Percentiles rank a stretch among this genome's conserved stretches.
phyloP scores from a whole-genome alignment of 176 grass and related monocot species.

The Paspalum vaginatum region DNA sequence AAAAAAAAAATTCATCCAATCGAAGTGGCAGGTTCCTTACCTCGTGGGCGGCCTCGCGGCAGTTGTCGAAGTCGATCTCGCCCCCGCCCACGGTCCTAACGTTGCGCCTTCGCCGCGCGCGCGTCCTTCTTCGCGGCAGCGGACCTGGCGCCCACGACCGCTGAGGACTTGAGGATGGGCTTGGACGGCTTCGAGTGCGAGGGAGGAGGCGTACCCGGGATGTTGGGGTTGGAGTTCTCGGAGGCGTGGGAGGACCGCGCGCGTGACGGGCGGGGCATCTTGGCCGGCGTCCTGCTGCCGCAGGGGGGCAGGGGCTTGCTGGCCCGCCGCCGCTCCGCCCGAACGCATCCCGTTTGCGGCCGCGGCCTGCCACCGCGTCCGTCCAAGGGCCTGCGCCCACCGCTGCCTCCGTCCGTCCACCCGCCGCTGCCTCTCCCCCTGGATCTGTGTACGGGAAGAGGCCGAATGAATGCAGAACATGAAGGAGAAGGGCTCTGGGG shows the following conservation, averaged over 20 bases:
- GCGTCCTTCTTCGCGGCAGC: slow-evolving; percentile 54
- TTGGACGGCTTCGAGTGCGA: slow-evolving; percentile 38
- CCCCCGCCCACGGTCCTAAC: not conserved
- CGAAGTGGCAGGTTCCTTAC: no score
- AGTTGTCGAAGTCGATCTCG: slow-evolving; percentile 69
- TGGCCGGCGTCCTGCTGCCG: slow-evolving; percentile 26
- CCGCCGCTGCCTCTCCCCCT: no score
- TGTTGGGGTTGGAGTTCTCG: slow-evolving; percentile 83
- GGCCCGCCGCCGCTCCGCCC: slow-evolving; percentile 27
- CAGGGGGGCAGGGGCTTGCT: slow-evolving; percentile 22
- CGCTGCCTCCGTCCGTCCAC: no score
- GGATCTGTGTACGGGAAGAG: no score
- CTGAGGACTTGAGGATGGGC: slow-evolving; percentile 40
- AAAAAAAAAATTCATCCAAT: no score
- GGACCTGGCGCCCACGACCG: slow-evolving; percentile 29
- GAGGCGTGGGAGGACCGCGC: slow-evolving; percentile 38
- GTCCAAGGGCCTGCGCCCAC: no score
- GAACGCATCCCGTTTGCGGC: no score
- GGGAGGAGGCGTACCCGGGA: slow-evolving; percentile 51
- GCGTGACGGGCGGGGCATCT: slow-evolving; percentile 15
- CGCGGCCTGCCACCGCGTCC: no score
- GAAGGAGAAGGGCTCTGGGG: no score
- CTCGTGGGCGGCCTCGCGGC: slow-evolving; percentile 69
- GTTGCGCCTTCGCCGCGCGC: slow-evolving; percentile 47
- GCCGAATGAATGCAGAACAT: no score